These are phyloP conservation scores for Cordyceps javanica DNA, from an alignment of 2,329 filamentous ascomycete species.

Conservation along the genomic window DNA sequence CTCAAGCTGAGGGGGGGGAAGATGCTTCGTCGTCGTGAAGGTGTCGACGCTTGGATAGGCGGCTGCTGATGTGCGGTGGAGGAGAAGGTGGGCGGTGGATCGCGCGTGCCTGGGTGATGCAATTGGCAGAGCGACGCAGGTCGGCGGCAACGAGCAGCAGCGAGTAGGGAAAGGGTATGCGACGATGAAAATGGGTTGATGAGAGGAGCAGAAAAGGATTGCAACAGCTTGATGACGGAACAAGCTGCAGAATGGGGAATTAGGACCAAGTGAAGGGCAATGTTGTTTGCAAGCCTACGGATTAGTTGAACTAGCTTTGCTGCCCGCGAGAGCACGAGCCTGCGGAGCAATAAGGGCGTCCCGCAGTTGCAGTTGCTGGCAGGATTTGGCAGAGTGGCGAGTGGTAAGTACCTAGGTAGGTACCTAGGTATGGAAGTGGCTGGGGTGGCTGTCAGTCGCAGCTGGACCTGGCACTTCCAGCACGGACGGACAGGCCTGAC, in stretches of 20 bases:
- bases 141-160: not conserved
- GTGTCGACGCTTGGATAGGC: constrained; percentile 8
- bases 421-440: not conserved
- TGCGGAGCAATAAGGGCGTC: constrained; percentile 11
- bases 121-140: constrained; percentile 15
- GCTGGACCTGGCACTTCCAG: too few species aligned
- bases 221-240: not conserved
- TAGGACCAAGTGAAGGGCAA: not conserved
- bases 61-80: constrained; percentile 13
- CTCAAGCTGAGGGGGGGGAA: constrained; percentile 1
- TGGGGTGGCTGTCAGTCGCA: too few species aligned
- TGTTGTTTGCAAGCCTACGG: constrained; percentile 7
- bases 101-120: constrained; percentile 24
- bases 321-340: constrained; percentile 9
- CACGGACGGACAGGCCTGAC: too few species aligned
- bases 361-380: not conserved
- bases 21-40: constrained; percentile 4
- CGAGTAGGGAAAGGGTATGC: not conserved
- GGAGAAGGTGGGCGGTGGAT: constrained; percentile 20
- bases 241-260: not conserved
- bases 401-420: not conserved
- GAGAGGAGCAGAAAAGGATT: not conserved
- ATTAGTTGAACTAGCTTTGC: constrained; percentile 5
- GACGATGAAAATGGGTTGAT: not conserved
- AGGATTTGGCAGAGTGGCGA: not conserved